Evolutionary conservation across 139 green algal genomes (phyloP), one percentile per base, ranked within the genome.

Genomic region (Coccomyxa sp.): DNA sequence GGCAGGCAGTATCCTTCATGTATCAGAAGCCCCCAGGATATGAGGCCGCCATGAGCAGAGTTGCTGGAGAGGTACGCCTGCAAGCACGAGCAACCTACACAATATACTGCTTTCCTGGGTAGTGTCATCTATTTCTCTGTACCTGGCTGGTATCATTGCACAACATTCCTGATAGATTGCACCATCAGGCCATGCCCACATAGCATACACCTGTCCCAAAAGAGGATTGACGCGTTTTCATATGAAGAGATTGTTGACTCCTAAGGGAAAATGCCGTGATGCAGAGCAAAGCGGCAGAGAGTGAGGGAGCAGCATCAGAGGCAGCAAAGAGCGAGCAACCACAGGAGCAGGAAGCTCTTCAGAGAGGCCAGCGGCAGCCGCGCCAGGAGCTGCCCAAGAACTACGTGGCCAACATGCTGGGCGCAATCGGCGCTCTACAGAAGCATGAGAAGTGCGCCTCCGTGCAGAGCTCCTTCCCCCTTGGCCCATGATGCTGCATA

Each of bases 21-120:
- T 83, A 96, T 83, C 79, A 82, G 75, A 93, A 95, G 82, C 93
- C 93, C 2, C 93, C 93, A 0, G 93, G 93, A 0, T 91, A 91
- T 64, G 93, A 95, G 39, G 85, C 89, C 8, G 82, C 37, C n/a
- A n/a, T 39, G 77, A 34, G 36, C 9, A 64, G 27, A 55, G 70
- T 36, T 0, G 36, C 70, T 18, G 35, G 12, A 9, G 0, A 75
- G 70, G 70, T 75, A n/a, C n/a, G n/a, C n/a, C n/a, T n/a, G n/a
- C n/a, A n/a, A n/a, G n/a, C n/a, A n/a, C n/a, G n/a, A n/a, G n/a
- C n/a, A n/a, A n/a, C n/a, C n/a, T n/a, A n/a, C n/a, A n/a, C n/a
- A n/a, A n/a, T n/a, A n/a, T n/a, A n/a, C n/a, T n/a, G n/a, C n/a
- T n/a, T n/a, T n/a, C n/a, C n/a, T n/a, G n/a, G n/a, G n/a, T n/a